Evolutionary conservation across 2,329 filamentous ascomycete species (phyloP), one percentile per base, ranked within the genome.

Genomic region (Neofusicoccum sp.): DNA sequence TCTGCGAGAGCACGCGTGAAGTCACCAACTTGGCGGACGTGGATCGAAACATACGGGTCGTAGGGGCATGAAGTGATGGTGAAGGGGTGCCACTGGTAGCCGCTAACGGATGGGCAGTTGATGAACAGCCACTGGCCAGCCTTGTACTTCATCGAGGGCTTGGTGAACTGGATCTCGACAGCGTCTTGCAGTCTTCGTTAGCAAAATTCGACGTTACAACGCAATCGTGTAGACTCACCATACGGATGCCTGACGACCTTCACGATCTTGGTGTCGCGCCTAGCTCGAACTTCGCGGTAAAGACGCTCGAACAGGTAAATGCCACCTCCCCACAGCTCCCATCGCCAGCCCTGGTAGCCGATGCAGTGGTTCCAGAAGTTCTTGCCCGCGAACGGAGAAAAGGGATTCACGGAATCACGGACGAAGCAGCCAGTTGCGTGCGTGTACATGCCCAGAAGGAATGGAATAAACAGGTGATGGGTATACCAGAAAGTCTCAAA

Each of bases 401-500:
- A 84, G 1, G 88, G 85, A 0, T 86, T 72, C 5, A 82, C 76
- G 1, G 88, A 89, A 74, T 97, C 93, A 68, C 95, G 91, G 43
- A 99, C 95, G 80, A 99, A 99, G 79, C 95, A 99, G 64, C 93
- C 93, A 6, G 91, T 92, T 1, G 95, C 94, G 77, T 99, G 95
- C 11, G 94, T 98, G 78, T 98, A 99, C 69, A 99, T 87, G 49
- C 87, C 94, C 48, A 99, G 84, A 72, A 98, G 80, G 78, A 99
- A 99, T 1, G 95, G 94, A 65, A 99, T 90, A 73, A 98, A 98
- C n/a, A 99, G 85, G 72, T 99, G 95, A 78, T 99, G 95, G 0
- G 93, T 97, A 2, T 99, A 99, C 95, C 95, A 99, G 76, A 99
- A 99, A 0, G 94, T 96, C 80, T 99, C 95, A 74, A 93, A 99